These are phyloP conservation scores for Pseudogymnoascus sp. DNA, from an alignment of 2,329 filamentous ascomycete species.

Conservation along the genomic window DNA sequence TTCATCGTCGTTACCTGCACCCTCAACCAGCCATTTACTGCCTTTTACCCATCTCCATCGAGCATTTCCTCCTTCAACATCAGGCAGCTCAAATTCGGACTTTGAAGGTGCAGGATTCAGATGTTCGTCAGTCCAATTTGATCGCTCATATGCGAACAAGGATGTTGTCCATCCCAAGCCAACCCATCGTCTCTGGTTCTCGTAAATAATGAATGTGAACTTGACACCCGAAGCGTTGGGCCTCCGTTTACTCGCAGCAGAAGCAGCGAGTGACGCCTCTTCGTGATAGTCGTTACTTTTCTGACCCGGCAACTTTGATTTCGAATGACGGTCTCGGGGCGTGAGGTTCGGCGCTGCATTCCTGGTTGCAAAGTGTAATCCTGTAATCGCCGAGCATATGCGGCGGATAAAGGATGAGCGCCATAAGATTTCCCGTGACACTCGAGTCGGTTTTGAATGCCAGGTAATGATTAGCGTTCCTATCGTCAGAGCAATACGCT, in stretches of 20 bases:
- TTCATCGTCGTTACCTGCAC: conserved; percentile 47
- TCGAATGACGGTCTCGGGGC: conserved; percentile 20
- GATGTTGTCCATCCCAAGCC: conserved; percentile 91
- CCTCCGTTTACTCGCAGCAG: conserved; percentile 28
- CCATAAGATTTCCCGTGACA: conserved; percentile 84
- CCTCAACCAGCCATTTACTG: conserved; percentile 80
- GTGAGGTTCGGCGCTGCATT: conserved; percentile 29
- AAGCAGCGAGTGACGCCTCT: conserved; percentile 28
- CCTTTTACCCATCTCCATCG: conserved; percentile 77
- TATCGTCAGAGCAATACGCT: conserved; percentile 71
- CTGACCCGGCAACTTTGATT: background rate
- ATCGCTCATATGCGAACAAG: conserved; percentile 80
- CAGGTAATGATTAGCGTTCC: conserved; percentile 83
- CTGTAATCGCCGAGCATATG: conserved; percentile 65
- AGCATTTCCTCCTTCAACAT: conserved; percentile 54
- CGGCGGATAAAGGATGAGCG: conserved; percentile 67
- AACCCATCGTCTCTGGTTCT: conserved; percentile 93
- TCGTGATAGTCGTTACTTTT: conserved; percentile 17
- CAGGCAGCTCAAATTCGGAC: conserved; percentile 61
- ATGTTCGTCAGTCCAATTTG: conserved; percentile 93
- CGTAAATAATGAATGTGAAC: conserved; percentile 93
- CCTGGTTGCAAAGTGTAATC: conserved; percentile 59
- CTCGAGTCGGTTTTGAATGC: conserved; percentile 80
- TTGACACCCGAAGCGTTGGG: conserved; percentile 69
- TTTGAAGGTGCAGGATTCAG: conserved; percentile 70